Conservation (phyloP, 1,139 yeast genomes). For the Debaryomyces robertsiae region DNA sequence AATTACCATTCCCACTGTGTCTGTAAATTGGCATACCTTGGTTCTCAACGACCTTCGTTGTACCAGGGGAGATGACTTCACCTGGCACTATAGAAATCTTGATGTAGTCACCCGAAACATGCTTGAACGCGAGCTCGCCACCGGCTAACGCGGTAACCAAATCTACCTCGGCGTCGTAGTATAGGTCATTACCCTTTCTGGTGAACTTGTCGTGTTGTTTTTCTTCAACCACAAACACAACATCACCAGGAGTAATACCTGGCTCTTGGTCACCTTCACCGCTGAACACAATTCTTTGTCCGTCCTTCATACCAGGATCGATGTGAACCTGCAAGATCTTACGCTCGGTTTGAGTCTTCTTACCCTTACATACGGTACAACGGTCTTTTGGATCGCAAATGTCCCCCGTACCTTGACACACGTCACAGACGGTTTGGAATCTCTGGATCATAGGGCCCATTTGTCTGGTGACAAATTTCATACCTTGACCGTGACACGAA, state of each 20-base stretch:
- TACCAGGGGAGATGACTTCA: conserved; percentile 87
- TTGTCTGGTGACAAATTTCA: conserved; percentile 91
- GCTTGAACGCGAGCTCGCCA: conserved; percentile 85
- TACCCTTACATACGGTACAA: conserved; percentile 86
- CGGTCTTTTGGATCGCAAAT: conserved; percentile 85
- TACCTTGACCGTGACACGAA: conserved; percentile 87
- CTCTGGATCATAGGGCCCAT: conserved; percentile 99
- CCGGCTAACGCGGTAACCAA: conserved; percentile 95
- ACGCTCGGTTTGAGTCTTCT: conserved; percentile 84
- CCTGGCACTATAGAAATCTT: conserved; percentile 86
- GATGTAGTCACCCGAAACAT: conserved; percentile 84
- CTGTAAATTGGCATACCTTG: conserved; percentile 95
- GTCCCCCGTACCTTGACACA: conserved; percentile 91
- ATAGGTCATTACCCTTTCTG: conserved; percentile 89
- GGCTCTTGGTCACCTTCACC: conserved; percentile 99
- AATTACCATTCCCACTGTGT: conserved; percentile 74
- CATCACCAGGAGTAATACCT: conserved; percentile 94
- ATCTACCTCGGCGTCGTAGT: conserved; percentile 85
- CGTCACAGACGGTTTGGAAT: conserved; percentile 93
- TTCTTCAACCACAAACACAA: conserved; percentile 86
- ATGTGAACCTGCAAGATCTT: conserved; percentile 92
- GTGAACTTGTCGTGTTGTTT: conserved; percentile 78
- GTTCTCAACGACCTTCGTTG: conserved; percentile 77
- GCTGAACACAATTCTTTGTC: conserved; percentile 85
- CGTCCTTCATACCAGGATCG: conserved; percentile 97